Evolutionary conservation across 1,139 yeast genomes (phyloP).

Genomic region (Lodderomyces margitis): DNA sequence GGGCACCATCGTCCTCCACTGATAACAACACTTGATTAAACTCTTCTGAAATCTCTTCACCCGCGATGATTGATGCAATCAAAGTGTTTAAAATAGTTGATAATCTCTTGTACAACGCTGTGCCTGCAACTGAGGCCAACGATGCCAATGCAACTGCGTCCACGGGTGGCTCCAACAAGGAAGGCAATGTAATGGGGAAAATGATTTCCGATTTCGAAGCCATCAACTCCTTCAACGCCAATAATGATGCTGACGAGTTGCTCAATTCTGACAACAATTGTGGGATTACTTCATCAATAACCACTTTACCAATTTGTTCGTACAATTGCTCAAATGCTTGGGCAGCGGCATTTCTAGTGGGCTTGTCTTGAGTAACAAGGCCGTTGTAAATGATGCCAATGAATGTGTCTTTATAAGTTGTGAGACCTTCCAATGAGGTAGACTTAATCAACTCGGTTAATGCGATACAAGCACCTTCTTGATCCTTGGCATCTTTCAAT

Average conservation of each 20-base stretch:
- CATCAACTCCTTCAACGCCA: conserved; percentile 92
- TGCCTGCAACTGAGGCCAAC: conserved; percentile 87
- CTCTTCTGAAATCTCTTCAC: conserved; percentile 45
- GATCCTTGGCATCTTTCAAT: conserved; percentile 78
- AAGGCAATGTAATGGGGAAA: conserved; percentile 91
- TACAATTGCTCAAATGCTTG: conserved; percentile 86
- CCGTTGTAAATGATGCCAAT: conserved; percentile 77
- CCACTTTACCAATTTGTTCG: conserved; percentile 75
- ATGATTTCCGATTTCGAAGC: conserved; percentile 84
- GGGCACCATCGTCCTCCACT: conserved; percentile 79
- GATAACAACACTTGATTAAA: conserved; percentile 70
- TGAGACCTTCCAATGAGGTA: conserved; percentile 61
- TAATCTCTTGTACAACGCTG: conserved; percentile 72
- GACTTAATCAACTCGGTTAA: conserved; percentile 81
- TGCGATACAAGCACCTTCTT: conserved; percentile 96
- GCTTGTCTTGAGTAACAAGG: conserved; percentile 67
- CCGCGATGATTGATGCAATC: conserved; percentile 54
- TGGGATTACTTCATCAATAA: conserved; percentile 87
- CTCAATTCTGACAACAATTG: conserved; percentile 72
- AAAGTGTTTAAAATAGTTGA: conserved; percentile 70
- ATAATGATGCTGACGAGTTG: conserved; percentile 66
- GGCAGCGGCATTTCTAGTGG: conserved; percentile 90
- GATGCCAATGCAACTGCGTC: conserved; percentile 87
- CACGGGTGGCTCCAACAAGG: conserved; percentile 78
- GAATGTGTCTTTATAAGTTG: conserved; percentile 64